phyloP scores from a whole-genome alignment of 2,329 filamentous ascomycete genomes.

The Fusarium lyarnte region DNA sequence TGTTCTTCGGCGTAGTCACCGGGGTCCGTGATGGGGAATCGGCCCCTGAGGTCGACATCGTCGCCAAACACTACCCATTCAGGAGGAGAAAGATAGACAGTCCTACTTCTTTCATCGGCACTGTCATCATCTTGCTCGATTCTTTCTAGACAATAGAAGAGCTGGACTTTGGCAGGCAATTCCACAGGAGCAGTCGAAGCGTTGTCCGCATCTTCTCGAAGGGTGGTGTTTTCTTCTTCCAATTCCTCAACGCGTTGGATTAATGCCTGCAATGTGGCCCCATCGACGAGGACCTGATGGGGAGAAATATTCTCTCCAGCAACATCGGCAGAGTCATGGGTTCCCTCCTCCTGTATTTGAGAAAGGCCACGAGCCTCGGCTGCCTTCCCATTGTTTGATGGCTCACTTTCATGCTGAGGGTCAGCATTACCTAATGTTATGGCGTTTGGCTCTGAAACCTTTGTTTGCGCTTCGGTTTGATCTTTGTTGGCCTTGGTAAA shows the following conservation, averaged over 20 bases:
- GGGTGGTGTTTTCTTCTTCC: background rate
- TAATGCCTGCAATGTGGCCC: background rate
- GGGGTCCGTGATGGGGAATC: background rate
- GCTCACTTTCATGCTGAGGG: background rate
- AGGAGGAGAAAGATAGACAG: constrained; percentile 1
- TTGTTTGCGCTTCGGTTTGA: background rate
- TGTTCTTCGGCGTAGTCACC: background rate
- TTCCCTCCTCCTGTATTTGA: background rate
- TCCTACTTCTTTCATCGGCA: background rate
- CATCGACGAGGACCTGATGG: background rate
- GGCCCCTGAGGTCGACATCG: background rate
- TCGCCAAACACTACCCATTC: background rate
- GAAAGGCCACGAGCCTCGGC: background rate
- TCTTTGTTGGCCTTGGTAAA: background rate
- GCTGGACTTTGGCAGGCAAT: background rate
- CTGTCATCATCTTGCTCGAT: fast-evolving
- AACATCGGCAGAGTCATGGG: fast-evolving
- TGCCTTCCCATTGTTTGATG: background rate
- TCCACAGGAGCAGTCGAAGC: background rate
- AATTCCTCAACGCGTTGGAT: background rate
- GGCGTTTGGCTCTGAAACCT: background rate
- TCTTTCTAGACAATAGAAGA: background rate
- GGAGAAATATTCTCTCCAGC: background rate
- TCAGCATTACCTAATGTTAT: no score
- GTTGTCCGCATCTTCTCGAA: background rate